A percentile compares a stretch with the other conserved stretches of the same genome.
These are phyloP conservation scores for Alopecurus myosuroides DNA, from an alignment of 176 grass and related monocot species.

Conservation along the genomic window DNA sequence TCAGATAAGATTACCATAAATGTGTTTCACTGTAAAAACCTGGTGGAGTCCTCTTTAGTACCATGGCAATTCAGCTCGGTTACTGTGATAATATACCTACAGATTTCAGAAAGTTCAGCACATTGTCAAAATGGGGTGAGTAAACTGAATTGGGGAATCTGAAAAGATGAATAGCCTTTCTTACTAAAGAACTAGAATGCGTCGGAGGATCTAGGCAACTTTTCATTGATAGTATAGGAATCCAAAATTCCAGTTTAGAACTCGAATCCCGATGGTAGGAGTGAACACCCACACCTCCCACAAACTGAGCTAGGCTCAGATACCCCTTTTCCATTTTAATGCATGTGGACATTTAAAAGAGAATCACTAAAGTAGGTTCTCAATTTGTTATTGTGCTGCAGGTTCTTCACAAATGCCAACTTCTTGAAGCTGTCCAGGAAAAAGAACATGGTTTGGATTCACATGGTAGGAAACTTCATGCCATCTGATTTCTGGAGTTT, in stretches of 20 bases:
- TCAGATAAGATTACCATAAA: slow-evolving; percentile 2
- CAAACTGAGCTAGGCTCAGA: neutral
- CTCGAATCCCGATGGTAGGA: neutral
- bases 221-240: neutral
- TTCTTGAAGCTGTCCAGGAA: slow-evolving; percentile 74
- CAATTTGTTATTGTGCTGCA: slow-evolving; percentile 9
- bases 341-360: neutral
- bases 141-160: neutral
- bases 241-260: neutral
- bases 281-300: neutral
- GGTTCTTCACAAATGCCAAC: slow-evolving; percentile 89
- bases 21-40: neutral
- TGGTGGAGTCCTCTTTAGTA: neutral
- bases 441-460: slow-evolving; percentile 76
- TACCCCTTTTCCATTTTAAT: neutral
- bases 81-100: neutral
- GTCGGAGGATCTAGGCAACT: neutral
- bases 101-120: neutral
- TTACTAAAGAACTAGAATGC: neutral
- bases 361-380: slow-evolving; percentile 5
- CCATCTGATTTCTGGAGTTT: neutral
- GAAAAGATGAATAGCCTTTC: neutral
- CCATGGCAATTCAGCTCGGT: neutral
- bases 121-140: neutral
- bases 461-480: slow-evolving; percentile 41